Evolutionary conservation across 2,329 filamentous ascomycete species (phyloP), one percentile per base, ranked within the genome.

Genomic region (Microsporum ferrugineum): DNA sequence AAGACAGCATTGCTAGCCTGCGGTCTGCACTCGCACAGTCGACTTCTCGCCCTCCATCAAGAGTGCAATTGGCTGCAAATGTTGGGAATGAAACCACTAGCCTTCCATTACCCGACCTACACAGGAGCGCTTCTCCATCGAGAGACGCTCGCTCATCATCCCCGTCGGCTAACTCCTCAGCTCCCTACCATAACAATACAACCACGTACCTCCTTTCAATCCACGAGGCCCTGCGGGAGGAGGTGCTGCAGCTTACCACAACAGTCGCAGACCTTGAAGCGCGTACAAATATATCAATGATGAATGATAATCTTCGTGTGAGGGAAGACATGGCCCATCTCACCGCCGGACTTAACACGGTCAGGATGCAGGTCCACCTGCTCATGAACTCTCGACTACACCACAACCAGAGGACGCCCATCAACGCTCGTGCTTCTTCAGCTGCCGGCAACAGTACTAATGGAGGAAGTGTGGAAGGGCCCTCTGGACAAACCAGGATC

Each of bases 351-450:
- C 77, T 86, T 51, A 81, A 79, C 65, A 79, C 77, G 14, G 77
- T 85, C 63, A 78, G 81, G 60, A 79, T 84, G 74, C 83, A 86
- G 66, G 75, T 86, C 27, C 82, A 84, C 59, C 85, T 83, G 83
- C 76, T 85, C 10, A 80, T 84, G 67, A 82, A 81, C 63, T 77
- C 80, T 1, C 78, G 81, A 17, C 70, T 84, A 62, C 80, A 82
- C 62, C 71, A 77, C 27, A 69, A 68, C 1, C 68, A 73, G 47
- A 67, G 72, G 23, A 59, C 66, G 7, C 63, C 66, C 1, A 66
- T 64, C 31, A 49, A 43, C 29, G 10, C 58, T 36, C 63, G 57
- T 6, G n/a, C 47, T 43, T 39, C 47, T 36, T 36, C 63, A 23
- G 60, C 53, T 34, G 57, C 62, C 34, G 62, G 64, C 45, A 45